phyloP scores from a whole-genome alignment of 2,329 filamentous ascomycete species.

The Allantophomopsis lycopodina region DNA sequence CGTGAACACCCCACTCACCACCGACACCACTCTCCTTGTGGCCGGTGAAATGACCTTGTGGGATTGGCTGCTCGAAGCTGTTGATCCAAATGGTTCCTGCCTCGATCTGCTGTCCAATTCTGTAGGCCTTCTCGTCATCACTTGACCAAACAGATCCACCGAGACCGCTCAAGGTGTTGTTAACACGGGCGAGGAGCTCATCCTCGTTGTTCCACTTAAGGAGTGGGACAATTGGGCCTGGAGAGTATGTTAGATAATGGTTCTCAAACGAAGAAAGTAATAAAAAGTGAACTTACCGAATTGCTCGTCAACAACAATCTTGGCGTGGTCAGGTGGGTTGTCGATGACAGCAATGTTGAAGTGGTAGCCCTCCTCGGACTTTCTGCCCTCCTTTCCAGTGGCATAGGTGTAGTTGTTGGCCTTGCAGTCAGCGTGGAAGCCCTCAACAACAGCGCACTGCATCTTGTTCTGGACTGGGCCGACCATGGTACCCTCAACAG shows the following conservation, averaged over 20 bases:
- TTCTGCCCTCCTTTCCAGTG: conserved; percentile 22
- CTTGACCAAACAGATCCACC: conserved; percentile 37
- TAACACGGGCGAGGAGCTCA: conserved; percentile 31
- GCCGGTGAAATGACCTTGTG: conserved; percentile 20
- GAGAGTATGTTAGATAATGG: conserved; percentile 11
- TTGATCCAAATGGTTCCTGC: conserved; percentile 44
- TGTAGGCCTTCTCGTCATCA: conserved; percentile 31
- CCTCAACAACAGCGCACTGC: conserved; percentile 47
- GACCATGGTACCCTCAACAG: conserved; percentile 23
- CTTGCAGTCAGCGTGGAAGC: conserved; percentile 39
- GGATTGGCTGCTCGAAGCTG: conserved; percentile 29
- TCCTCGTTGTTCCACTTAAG: conserved; percentile 29
- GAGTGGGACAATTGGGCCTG: conserved; percentile 32
- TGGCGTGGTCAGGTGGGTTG: conserved; percentile 37
- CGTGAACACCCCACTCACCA: conserved; percentile 10
- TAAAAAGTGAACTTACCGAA: conserved; percentile 30
- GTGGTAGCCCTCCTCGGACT: conserved; percentile 33
- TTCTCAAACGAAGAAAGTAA: too few species aligned
- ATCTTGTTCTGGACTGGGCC: conserved; percentile 51
- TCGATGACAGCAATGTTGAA: conserved; percentile 43
- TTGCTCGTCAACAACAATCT: conserved; percentile 43
- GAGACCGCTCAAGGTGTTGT: conserved; percentile 33
- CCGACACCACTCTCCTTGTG: conserved; percentile 16
- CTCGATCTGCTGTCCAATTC: conserved; percentile 30
- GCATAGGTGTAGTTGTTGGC: conserved; percentile 37